Evolutionary conservation across 345 rosid species (phyloP), one percentile per base, ranked within the genome.

Genomic region (Isatis tinctoria): DNA sequence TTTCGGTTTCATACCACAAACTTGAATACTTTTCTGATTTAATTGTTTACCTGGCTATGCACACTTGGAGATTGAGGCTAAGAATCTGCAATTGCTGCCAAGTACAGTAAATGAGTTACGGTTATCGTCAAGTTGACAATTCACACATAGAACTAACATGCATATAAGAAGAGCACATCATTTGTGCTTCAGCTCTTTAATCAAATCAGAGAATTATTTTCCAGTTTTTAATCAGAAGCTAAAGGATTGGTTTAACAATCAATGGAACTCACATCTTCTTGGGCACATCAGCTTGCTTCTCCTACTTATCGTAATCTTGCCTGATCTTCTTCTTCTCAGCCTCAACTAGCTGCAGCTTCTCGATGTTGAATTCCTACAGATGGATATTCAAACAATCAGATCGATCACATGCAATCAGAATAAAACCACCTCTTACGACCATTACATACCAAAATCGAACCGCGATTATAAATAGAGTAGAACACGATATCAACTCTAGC

Each of bases 261-360:
- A 69, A 65, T 44, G 0, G n/a, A 4, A 9, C 48, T 85, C 82
- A 90, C 99, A 96, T 96, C 83, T 96, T 96, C 87, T 88, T 96
- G 35, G 98, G 94, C 40, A 96, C 80, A 1, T 92, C 97, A 52
- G 92, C 95, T 86, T 92, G 99, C 89, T 96, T 96, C 93, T 92
- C 90, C 84, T 96, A 92, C 72, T 93, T 87, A 85, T 96, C 98
- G 28, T 92, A 96, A 74, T 96, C 98, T 72, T 90, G 98, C 74
- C 97, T 87, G 80, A 96, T 89, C 96, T 92, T 96, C 86, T 90
- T 96, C 90, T 96, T 96, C 92, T 92, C 98, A 35, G 95, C 98
- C 78, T 96, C 99, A 75, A 92, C 92, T 71, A 96, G 59, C 74
- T 92, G 98, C 57, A 96, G 79, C 82, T 96, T 96, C 90, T 96